Evolutionary conservation across 169 alveolate species (phyloP).

Genomic region (Plasmodium blacklocki): DNA sequence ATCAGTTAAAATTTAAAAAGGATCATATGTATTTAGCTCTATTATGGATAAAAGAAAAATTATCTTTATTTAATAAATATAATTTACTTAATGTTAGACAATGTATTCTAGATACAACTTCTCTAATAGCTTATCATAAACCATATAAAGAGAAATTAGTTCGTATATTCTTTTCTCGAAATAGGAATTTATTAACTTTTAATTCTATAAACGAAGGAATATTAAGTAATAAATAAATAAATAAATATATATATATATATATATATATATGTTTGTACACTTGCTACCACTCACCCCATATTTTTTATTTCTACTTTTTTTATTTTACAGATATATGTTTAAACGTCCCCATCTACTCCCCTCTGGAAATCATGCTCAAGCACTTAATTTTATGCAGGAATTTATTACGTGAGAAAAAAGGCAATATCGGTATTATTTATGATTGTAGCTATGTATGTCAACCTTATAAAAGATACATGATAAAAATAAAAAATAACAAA

Average conservation of each 20-base stretch:
- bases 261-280: neutral
- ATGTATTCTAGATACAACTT: slow-evolving; percentile 63
- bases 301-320: neutral
- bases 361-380: slow-evolving; percentile 73
- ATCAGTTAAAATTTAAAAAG: slow-evolving; percentile 39
- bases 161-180: slow-evolving; percentile 72
- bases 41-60: slow-evolving; percentile 71
- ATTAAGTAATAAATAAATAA: slow-evolving; percentile 35
- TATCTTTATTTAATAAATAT: slow-evolving; percentile 52
- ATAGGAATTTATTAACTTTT: slow-evolving; percentile 55
- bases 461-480: slow-evolving; percentile 75
- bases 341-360: slow-evolving; percentile 72
- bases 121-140: slow-evolving; percentile 72
- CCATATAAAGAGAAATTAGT: slow-evolving; percentile 75
- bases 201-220: slow-evolving; percentile 67
- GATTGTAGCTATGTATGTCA: slow-evolving; percentile 75
- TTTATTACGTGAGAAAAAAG: slow-evolving; percentile 62
- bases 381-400: slow-evolving; percentile 67
- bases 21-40: slow-evolving; percentile 75
- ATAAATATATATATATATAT: neutral
- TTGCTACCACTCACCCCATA: neutral
- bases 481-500: slow-evolving; percentile 60
- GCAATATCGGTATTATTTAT: slow-evolving; percentile 67
- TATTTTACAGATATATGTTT: slow-evolving; percentile 38
- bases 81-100: slow-evolving; percentile 30